Evolutionary conservation across 2,329 filamentous ascomycete species (phyloP).

Genomic region (Nemania abortiva): DNA sequence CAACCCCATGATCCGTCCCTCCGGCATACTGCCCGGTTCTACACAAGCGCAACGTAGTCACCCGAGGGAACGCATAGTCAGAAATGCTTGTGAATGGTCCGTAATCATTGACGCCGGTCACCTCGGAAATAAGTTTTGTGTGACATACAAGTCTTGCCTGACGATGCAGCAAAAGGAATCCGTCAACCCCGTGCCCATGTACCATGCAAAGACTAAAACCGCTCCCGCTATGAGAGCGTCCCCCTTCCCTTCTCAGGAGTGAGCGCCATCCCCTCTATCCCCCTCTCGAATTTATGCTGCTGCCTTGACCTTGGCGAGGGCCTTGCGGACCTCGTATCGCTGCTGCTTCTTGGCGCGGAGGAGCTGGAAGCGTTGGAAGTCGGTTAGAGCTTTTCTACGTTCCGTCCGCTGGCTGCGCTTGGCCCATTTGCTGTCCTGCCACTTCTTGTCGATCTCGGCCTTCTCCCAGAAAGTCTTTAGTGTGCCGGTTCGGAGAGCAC

Average conservation of each 20-base stretch:
- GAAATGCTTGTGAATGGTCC: conserved; percentile 65
- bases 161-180: conserved; percentile 62
- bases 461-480: conserved; percentile 93
- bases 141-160: conserved; percentile 75
- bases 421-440: conserved; percentile 90
- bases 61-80: conserved; percentile 17
- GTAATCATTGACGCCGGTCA: conserved; percentile 74
- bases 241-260: conserved; percentile 44
- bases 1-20: conserved; percentile 18
- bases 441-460: conserved; percentile 91
- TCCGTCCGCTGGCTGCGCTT: conserved; percentile 90
- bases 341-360: conserved; percentile 99
- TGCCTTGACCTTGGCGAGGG: conserved; percentile 91
- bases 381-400: conserved; percentile 90
- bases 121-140: conserved; percentile 57
- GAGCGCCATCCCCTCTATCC: conserved; percentile 35
- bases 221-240: conserved; percentile 55
- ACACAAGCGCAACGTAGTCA: conserved; percentile 16
- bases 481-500: conserved; percentile 82
- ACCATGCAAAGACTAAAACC: conserved; percentile 41
- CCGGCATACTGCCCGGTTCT: conserved; percentile 6
- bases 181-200: conserved; percentile 69
- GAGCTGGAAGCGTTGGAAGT: conserved; percentile 99
- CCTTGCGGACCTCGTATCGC: conserved; percentile 97
- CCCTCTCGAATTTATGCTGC: conserved; percentile 69